phyloP scores from a whole-genome alignment of 129 eudicot genomes.

The sunflower (Helianthus annuus) region DNA sequence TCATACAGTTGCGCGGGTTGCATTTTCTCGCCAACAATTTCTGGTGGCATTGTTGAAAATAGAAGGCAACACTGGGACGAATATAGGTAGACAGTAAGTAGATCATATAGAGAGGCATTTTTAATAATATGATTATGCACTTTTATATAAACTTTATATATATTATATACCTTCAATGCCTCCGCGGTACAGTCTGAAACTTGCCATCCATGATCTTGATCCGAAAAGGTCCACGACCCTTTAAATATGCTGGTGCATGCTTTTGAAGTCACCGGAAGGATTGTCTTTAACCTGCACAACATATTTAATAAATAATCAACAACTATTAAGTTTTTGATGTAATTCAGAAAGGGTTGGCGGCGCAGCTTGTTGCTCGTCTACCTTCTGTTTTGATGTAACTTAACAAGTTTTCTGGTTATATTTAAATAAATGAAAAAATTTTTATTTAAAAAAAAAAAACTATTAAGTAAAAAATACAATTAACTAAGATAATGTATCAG shows the following conservation, averaged over 20 bases:
- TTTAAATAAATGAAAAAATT: too few species aligned
- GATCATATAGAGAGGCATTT: background rate
- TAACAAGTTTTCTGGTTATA: too few species aligned
- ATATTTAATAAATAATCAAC: background rate
- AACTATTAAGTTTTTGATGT: too few species aligned
- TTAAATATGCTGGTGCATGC: slow-evolving; percentile 79
- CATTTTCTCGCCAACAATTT: slow-evolving; percentile 43
- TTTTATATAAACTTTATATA: background rate
- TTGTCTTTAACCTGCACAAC: slow-evolving; percentile 67
- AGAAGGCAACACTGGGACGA: slow-evolving; percentile 64
- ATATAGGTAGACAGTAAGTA: background rate
- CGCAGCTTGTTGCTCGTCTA: too few species aligned
- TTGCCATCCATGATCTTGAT: slow-evolving; percentile 97
- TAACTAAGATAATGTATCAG: too few species aligned
- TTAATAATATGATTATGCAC: background rate
- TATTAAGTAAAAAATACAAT: too few species aligned
- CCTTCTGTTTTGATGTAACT: too few species aligned
- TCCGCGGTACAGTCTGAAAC: slow-evolving; percentile 94
- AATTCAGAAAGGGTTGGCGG: too few species aligned
- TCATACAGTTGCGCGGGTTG: slow-evolving; percentile 56
- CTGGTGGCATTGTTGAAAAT: slow-evolving; percentile 43
- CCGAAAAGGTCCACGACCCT: slow-evolving; percentile 93
- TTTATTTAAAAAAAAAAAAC: too few species aligned
- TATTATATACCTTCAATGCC: slow-evolving; percentile 66
- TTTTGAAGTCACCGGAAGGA: slow-evolving; percentile 72